These are phyloP conservation scores for Ogataea kodamae DNA, from an alignment of 805 yeast genomes.

Conservation along the genomic window DNA sequence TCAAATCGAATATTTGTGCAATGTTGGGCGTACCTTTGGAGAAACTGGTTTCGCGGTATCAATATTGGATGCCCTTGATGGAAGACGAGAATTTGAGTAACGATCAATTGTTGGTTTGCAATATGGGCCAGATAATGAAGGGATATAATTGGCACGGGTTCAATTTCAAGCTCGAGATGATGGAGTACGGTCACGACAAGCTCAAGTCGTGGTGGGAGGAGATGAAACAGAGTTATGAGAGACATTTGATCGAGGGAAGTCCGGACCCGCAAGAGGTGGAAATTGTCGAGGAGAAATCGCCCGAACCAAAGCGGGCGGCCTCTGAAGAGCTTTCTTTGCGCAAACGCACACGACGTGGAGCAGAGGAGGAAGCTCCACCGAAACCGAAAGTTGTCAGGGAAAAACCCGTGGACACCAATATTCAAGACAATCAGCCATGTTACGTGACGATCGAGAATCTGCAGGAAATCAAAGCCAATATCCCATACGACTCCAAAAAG, in stretches of 20 bases:
- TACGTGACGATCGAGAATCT: constrained; percentile 24
- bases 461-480: constrained; percentile 10
- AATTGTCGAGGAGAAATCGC: constrained; percentile 2
- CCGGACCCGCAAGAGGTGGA: constrained; percentile 9
- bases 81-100: constrained; percentile 23
- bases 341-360: constrained; percentile 9
- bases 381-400: constrained; percentile 9
- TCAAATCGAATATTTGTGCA: constrained; percentile 14
- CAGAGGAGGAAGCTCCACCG: constrained; percentile 5
- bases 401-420: constrained; percentile 3
- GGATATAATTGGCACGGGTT: constrained; percentile 25
- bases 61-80: constrained; percentile 23
- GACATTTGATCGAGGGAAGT: constrained; percentile 8
- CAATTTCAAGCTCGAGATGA: constrained; percentile 12
- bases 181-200: constrained; percentile 6
- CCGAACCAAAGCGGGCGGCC: constrained; percentile 6
- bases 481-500: constrained; percentile 13
- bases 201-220: constrained; percentile 4
- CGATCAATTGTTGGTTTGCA: constrained; percentile 16
- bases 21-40: constrained; percentile 18
- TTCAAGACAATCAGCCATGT: constrained; percentile 13
- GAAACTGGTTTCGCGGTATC: constrained; percentile 13
- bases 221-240: constrained; percentile 5
- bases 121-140: constrained; percentile 16
- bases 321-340: constrained; percentile 7